A percentile compares a stretch with the other conserved stretches of the same genome.
Evolutionary conservation across 2,329 filamentous ascomycete genomes (phyloP).

Genomic region (Fusarium liriodendri): DNA sequence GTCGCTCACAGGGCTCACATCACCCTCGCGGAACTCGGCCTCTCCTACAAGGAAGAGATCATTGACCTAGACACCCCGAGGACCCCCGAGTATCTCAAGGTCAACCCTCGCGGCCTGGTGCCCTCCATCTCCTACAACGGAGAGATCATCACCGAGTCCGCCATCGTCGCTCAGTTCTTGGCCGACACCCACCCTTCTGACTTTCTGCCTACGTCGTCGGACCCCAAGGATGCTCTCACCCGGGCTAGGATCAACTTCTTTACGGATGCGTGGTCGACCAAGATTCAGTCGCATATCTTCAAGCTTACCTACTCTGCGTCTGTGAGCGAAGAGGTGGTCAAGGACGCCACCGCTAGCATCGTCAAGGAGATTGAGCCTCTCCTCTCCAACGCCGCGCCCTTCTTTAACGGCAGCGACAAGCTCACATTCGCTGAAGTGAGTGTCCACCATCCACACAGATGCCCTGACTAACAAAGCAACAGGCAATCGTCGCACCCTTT

Average conservation of each 20-base stretch:
- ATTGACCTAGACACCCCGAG: conserved; percentile 78
- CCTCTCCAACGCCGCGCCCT: conserved; percentile 66
- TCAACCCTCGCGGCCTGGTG: conserved; percentile 85
- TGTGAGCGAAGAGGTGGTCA: conserved; percentile 57
- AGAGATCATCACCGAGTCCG: conserved; percentile 79
- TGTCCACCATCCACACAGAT: background rate
- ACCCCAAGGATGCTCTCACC: conserved; percentile 64
- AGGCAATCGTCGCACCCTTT: conserved; percentile 76
- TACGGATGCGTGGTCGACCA: conserved; percentile 74
- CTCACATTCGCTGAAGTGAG: conserved; percentile 80
- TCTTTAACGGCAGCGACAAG: conserved; percentile 72
- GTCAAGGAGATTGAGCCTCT: conserved; percentile 81
- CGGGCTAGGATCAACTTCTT: conserved; percentile 79
- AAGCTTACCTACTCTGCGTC: conserved; percentile 57
- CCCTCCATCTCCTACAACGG: conserved; percentile 75
- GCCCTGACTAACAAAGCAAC: background rate
- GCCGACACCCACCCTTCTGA: conserved; percentile 77
- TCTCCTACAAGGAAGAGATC: conserved; percentile 76
- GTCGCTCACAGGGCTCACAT: conserved; percentile 81
- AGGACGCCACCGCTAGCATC: conserved; percentile 65
- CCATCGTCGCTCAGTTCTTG: conserved; percentile 77
- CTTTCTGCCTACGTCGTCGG: conserved; percentile 67
- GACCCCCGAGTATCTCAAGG: conserved; percentile 77
- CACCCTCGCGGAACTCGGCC: conserved; percentile 71
- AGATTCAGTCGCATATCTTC: conserved; percentile 63